Conservation (phyloP, 2,329 filamentous ascomycete species). For the Venturia oleaginea region DNA sequence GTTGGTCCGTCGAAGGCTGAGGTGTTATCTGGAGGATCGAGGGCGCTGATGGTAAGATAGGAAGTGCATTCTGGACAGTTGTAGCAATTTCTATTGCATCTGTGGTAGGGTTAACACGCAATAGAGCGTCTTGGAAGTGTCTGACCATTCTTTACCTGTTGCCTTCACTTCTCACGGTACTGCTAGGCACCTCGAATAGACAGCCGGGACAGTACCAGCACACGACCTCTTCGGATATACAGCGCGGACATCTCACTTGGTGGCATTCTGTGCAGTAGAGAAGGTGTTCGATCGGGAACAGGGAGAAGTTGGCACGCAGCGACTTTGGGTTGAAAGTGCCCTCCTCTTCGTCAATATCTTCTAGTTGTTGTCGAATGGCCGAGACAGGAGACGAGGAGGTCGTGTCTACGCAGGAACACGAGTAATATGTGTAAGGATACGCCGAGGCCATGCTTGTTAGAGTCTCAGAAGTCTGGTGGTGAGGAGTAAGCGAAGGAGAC, state of each 20-base stretch:
- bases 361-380: constrained; percentile 19
- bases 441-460: constrained; percentile 39
- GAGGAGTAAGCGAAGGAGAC: not conserved
- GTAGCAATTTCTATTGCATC: constrained; percentile 90
- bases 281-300: constrained; percentile 88
- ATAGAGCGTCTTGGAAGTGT: not conserved
- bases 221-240: constrained; percentile 85
- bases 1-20: constrained; percentile 20
- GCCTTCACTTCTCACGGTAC: constrained; percentile 82
- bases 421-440: constrained; percentile 57
- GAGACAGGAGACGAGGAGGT: constrained; percentile 24
- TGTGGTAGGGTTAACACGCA: constrained; percentile 26
- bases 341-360: constrained; percentile 58
- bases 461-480: not conserved
- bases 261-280: constrained; percentile 97
- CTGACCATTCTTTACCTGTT: constrained; percentile 57
- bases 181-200: constrained; percentile 90
- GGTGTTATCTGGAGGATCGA: constrained; percentile 42
- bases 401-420: constrained; percentile 48
- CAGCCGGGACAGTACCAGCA: constrained; percentile 95
- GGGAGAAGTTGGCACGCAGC: constrained; percentile 77
- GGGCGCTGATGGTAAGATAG: constrained; percentile 63
- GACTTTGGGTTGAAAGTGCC: constrained; percentile 78
- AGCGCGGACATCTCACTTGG: constrained; percentile 87
- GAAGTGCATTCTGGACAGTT: constrained; percentile 85